phyloP scores from a whole-genome alignment of 108 stramenopile genomes.

The Epipyxis sp. region DNA sequence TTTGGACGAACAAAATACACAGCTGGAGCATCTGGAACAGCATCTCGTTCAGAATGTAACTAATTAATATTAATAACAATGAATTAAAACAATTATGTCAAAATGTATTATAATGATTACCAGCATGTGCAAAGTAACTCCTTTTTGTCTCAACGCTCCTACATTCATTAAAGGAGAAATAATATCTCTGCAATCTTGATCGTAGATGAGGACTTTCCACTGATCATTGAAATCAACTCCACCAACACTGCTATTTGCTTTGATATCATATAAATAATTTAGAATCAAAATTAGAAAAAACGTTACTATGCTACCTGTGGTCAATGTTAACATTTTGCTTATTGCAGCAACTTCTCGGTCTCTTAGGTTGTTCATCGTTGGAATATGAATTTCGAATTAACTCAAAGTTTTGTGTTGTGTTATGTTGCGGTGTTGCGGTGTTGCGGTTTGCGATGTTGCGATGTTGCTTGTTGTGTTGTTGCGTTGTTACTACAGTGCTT shows the following conservation, averaged over 20 bases:
- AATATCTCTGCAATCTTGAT: constrained; percentile 81
- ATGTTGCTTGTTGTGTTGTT: too few relatives aligned
- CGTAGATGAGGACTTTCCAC: constrained; percentile 98
- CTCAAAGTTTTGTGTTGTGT: too few relatives aligned
- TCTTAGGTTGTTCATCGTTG: not conserved
- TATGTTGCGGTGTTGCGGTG: too few relatives aligned
- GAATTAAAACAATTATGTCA: not conserved
- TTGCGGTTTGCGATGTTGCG: too few relatives aligned
- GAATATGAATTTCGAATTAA: too few relatives aligned
- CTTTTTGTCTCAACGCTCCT: constrained; percentile 80
- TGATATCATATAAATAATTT: too few relatives aligned
- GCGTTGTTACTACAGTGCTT: too few relatives aligned
- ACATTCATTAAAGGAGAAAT: constrained; percentile 91
- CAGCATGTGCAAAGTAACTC: constrained; percentile 92
- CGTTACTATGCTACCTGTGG: too few relatives aligned
- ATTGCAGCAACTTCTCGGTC: not conserved
- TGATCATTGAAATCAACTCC: constrained; percentile 43
- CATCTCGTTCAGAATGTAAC: constrained; percentile 27
- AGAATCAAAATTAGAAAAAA: too few relatives aligned
- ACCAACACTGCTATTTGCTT: too few relatives aligned
- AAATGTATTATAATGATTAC: constrained; percentile 42
- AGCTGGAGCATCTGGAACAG: constrained; percentile 83
- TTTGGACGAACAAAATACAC: constrained; percentile 92
- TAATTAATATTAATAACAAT: not conserved
- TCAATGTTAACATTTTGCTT: not conserved